Conservation (phyloP, 2,329 filamentous ascomycete genomes). For the Fusarium praegraminearum region DNA sequence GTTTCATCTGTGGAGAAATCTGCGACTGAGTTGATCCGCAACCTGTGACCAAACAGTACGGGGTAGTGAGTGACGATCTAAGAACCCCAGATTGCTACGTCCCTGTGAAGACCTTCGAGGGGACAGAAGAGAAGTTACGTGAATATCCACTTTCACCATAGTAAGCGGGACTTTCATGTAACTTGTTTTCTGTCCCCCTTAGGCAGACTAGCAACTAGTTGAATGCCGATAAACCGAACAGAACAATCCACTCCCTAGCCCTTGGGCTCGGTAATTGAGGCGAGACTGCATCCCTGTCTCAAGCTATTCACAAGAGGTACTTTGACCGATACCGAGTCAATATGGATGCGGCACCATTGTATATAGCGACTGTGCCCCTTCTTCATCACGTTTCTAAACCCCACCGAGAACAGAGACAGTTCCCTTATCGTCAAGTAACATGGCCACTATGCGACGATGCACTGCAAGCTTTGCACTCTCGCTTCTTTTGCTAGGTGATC, state of each 20-base stretch:
- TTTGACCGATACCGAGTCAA: neutral
- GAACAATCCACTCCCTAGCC: neutral
- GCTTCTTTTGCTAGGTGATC: neutral
- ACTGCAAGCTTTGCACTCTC: neutral
- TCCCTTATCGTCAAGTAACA: neutral
- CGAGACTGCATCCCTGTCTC: neutral
- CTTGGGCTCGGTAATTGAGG: neutral
- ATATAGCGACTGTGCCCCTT: neutral
- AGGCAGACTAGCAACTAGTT: too few relatives aligned
- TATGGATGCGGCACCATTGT: neutral
- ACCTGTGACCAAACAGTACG: neutral
- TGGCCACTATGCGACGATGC: neutral
- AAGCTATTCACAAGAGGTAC: neutral
- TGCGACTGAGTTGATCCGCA: neutral
- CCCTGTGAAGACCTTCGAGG: too few relatives aligned
- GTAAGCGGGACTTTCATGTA: too few relatives aligned
- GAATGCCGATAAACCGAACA: neutral
- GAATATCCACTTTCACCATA: neutral
- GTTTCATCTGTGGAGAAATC: neutral
- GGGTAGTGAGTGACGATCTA: neutral
- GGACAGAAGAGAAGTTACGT: neutral
- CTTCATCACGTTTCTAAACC: neutral
- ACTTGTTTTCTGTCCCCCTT: neutral
- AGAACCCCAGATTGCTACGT: neutral
- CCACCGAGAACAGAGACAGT: neutral